Evolutionary conservation across 495 filamentous ascomycete species (phyloP).

Genomic region (Podospora pseudocomata): DNA sequence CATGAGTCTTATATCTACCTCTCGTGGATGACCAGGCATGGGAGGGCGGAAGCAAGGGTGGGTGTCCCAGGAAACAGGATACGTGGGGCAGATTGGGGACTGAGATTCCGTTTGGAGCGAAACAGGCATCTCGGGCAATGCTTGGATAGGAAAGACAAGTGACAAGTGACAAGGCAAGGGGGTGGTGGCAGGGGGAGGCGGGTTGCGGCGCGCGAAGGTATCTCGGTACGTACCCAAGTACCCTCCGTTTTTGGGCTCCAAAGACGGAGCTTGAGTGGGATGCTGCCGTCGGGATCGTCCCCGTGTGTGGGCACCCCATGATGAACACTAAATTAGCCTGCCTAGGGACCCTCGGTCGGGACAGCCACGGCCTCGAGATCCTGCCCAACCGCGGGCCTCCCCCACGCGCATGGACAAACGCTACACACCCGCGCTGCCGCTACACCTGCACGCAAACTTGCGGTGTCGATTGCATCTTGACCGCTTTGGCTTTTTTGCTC

Average conservation of each 20-base stretch:
- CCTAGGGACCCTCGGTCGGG: constrained; percentile 3
- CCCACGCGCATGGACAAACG: constrained; percentile 11
- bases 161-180: constrained; percentile 4
- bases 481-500: background rate
- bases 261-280: background rate
- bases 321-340: background rate
- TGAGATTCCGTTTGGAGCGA: constrained; percentile 7
- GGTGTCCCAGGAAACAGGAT: constrained; percentile 11
- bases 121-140: constrained; percentile 10
- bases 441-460: background rate
- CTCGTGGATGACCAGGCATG: background rate
- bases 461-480: constrained; percentile 6
- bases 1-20: background rate
- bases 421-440: background rate
- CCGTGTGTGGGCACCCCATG: background rate
- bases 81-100: constrained; percentile 6
- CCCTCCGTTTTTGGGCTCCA: background rate
- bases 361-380: background rate
- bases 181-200: constrained; percentile 6
- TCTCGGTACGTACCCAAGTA: constrained; percentile 3
- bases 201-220: constrained; percentile 3
- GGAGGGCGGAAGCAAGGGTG: constrained; percentile 4
- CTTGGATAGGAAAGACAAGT: background rate
- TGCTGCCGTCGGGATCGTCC: constrained; percentile 4
- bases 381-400: constrained; percentile 7